Base-by-base conservation (phyloP, 1,284 basidiomycete species). In the Gymnopus androsaceus region DNA sequence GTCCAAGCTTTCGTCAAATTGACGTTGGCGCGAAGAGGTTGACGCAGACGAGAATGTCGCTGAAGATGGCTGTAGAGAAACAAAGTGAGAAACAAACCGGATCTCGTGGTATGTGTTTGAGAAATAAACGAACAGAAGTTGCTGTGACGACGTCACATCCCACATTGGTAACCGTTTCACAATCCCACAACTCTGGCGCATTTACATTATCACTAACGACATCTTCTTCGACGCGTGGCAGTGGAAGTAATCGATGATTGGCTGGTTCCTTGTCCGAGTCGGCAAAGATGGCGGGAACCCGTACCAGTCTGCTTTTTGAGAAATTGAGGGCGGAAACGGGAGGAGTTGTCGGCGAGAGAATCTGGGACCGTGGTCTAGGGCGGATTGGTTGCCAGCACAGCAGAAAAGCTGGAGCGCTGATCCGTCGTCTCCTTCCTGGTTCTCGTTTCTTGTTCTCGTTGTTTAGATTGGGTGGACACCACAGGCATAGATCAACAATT, bases 401-500 rank as follows among this genome's bases (percentile, higher is more conserved):
- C 31, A 53, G 5, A 45, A 70, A 66, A 30, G 68, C 58, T 0
- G 77, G 77, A 15, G 73, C 72, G 58, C 76, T 80, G 53, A 74
- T 57, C 56, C 74, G 66, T 51, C 75, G 58, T 64, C 47, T 66
- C 66, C 62, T 65, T n/a, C n/a, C n/a, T n/a, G n/a, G n/a, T n/a
- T n/a, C n/a, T n/a, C n/a, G n/a, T n/a, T n/a, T n/a, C n/a, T n/a
- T n/a, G 67, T 54, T 64, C 69, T 28, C 64, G 58, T 58, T 75
- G 72, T 27, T 31, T 62, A 75, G 76, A 44, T 67, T 69, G 74
- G 79, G 76, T 58, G 73, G 66, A 65, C 83, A 85, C 80, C 82
- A 85, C 8, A 83, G 70, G 67, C 83, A 85, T 55, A 83, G 68
- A 21, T 75, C 74, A 54, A 82, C 73, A 59, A 77, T 71, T 30